Evolutionary conservation across 306 rosid genomes (phyloP).

Genomic region (Adenanthera pavonina): DNA sequence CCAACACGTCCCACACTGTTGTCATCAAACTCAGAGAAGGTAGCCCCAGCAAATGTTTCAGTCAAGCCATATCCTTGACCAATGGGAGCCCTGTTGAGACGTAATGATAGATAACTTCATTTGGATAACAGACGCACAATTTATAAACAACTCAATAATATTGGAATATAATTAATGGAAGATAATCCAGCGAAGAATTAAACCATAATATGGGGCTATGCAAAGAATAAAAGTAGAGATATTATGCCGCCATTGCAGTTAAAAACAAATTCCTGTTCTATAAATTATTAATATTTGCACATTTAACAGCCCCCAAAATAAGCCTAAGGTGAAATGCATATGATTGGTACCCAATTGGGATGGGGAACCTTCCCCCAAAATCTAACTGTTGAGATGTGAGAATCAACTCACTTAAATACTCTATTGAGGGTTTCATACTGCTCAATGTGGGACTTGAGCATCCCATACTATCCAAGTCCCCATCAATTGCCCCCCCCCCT

Average conservation of each 20-base stretch:
- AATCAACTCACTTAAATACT: too few relatives aligned
- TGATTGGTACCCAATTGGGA: too few relatives aligned
- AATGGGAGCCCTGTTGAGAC: constrained; percentile 72
- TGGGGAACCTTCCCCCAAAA: too few relatives aligned
- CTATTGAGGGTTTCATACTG: too few relatives aligned
- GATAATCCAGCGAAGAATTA: not conserved
- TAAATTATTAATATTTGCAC: not conserved
- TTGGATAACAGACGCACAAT: not conserved
- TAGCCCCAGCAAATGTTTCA: constrained; percentile 83
- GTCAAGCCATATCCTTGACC: constrained; percentile 99
- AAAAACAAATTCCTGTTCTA: not conserved
- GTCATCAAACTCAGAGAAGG: constrained; percentile 58
- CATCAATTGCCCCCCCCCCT: too few relatives aligned
- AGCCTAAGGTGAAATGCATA: not conserved
- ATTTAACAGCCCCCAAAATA: not conserved
- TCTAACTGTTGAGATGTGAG: too few relatives aligned
- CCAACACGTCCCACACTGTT: constrained; percentile 90
- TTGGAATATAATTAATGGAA: not conserved
- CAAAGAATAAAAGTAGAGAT: not conserved
- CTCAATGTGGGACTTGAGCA: too few relatives aligned
- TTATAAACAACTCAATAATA: not conserved
- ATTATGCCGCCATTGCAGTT: not conserved
- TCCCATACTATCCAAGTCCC: too few relatives aligned
- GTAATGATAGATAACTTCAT: constrained; percentile 30
- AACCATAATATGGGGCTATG: not conserved